A percentile compares a stretch with the other conserved stretches of the same genome.
Evolutionary conservation across 2,329 filamentous ascomycete species (phyloP).

Genomic region (Bipolaris bicolor): DNA sequence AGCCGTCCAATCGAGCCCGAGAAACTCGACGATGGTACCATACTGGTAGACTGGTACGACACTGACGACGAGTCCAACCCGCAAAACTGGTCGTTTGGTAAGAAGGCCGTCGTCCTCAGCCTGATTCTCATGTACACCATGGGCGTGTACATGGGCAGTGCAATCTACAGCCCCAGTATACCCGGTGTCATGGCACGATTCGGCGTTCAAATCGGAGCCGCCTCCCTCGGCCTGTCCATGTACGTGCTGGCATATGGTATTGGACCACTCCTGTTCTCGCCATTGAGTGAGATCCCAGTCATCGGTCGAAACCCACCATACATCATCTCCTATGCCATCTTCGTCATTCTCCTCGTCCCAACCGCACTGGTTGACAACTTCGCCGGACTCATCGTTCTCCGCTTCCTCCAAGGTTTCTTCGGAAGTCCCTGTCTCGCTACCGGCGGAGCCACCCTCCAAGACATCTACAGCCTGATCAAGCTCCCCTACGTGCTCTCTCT

Average conservation of each 20-base stretch:
- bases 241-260: constrained; percentile 68
- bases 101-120: constrained; percentile 45
- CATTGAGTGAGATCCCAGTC: constrained; percentile 69
- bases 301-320: constrained; percentile 73
- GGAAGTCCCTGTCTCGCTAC: constrained; percentile 49
- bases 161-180: constrained; percentile 57
- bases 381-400: constrained; percentile 64
- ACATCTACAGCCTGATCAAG: constrained; percentile 52
- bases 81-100: constrained; percentile 48
- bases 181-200: constrained; percentile 60
- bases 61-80: constrained; percentile 50
- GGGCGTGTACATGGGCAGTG: constrained; percentile 61
- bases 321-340: constrained; percentile 70
- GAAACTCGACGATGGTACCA: constrained; percentile 45
- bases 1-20: constrained; percentile 46
- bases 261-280: constrained; percentile 70
- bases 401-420: constrained; percentile 51
- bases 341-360: constrained; percentile 70
- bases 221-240: constrained; percentile 64
- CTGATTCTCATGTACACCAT: constrained; percentile 65
- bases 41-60: constrained; percentile 54
- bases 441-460: constrained; percentile 47
- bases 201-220: constrained; percentile 58
- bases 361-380: constrained; percentile 69
- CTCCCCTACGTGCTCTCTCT: constrained; percentile 53